Evolutionary conservation across 2,329 filamentous ascomycete species (phyloP), one percentile per base, ranked within the genome.

Genomic region (Hypoxylon rubiginosum): DNA sequence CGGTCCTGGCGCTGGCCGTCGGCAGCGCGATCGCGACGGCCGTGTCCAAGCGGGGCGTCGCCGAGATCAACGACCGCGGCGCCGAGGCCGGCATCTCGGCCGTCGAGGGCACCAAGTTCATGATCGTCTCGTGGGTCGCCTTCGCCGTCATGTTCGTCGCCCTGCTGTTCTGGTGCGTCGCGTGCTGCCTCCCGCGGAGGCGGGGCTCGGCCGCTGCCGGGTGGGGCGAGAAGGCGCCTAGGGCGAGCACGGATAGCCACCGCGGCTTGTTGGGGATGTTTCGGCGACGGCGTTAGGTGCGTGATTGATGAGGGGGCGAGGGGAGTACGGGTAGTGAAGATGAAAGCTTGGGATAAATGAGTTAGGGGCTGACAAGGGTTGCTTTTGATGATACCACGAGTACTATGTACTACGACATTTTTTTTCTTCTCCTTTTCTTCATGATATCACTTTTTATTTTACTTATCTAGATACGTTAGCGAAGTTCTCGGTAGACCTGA

Each of bases 121-220:
- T 81, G 69, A 77, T 71, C 32, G 72, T 86, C 41, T 79, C 79
- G 4, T 87, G 84, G 85, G 78, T 82, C 4, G 78, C 84, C 1
- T 80, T 84, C 15, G 83, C 72, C 3, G 74, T 82, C 64, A 84
- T 85, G 80, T 72, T 79, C 3, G 65, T 77, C 0, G 72, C 79
- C 0, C 60, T 78, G 4, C 26, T 79, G 2, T 85, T 81, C 72
- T 86, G 84, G 84, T 51, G 67, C n/a, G 21, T 66, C 1, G 55
- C 68, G 30, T 72, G 67, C 48, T 71, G 66, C 34, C n/a, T 62
- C 34, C 62, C 69, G 30, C 59, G 67, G 13, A 30, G 54, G 10
- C 45, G 39, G 50, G 1, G 11, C 15, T 0, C 32, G 39, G 34
- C 13, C 34, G 3, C 49, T 11, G 7, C 52, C 4, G 30, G 36